Percentiles rank a stretch among this genome's conserved stretches.
Conservation (phyloP, 768 basidiomycete genomes). For the Amanita rimosa region DNA sequence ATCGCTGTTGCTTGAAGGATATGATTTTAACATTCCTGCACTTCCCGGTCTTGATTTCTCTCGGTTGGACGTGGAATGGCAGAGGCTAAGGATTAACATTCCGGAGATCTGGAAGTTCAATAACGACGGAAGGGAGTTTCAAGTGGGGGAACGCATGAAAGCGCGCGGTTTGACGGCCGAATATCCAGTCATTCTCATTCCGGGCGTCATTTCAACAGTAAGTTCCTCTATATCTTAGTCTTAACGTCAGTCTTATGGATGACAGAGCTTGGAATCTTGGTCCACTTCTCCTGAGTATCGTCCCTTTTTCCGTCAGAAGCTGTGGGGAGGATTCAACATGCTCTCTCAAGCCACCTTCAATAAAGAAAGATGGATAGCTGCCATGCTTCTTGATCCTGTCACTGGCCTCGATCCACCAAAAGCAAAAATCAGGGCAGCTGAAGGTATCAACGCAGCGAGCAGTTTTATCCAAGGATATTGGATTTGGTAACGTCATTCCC, state of each 20-base stretch:
- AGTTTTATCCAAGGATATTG: constrained; percentile 87
- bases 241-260: not conserved
- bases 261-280: constrained; percentile 85
- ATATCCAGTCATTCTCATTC: constrained; percentile 77
- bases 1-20: constrained; percentile 54
- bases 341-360: constrained; percentile 74
- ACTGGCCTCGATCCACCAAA: constrained; percentile 86
- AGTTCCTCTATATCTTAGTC: constrained; percentile 12
- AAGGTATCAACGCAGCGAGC: constrained; percentile 86
- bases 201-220: constrained; percentile 84
- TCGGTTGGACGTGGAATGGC: constrained; percentile 64
- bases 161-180: constrained; percentile 54
- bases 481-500: constrained; percentile 55
- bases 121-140: constrained; percentile 71
- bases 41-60: constrained; percentile 59
- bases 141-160: constrained; percentile 60
- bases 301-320: constrained; percentile 84
- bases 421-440: constrained; percentile 81
- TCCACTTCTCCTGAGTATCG: constrained; percentile 78
- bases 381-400: constrained; percentile 82
- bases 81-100: constrained; percentile 49
- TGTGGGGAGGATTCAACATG: constrained; percentile 77
- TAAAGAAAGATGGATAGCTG: constrained; percentile 80
- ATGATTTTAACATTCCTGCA: constrained; percentile 54
- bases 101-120: constrained; percentile 79